Evolutionary conservation across 768 basidiomycete genomes (phyloP), one percentile per base, ranked within the genome.

Genomic region (Leccinellum luteum): DNA sequence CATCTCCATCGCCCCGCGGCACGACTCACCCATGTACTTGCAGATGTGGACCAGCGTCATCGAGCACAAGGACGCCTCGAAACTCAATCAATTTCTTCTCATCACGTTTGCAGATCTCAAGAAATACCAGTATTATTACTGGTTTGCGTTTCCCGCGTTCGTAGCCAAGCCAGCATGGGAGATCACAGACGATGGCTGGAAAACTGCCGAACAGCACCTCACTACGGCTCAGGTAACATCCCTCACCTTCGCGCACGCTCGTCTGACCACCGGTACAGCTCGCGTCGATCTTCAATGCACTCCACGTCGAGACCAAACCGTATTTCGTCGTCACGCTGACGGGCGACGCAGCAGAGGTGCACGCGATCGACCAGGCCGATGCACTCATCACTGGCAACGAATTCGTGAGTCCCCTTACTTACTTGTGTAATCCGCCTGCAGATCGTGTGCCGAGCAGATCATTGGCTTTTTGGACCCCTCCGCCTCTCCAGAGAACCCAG

Each of bases 51-150:
- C 85, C 38, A 76, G 79, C 60, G 82, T 87, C 61, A 60, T 78
- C 47, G 68, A 76, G 30, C 81, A 78, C 54, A 80, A 80, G 45
- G 79, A 85, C 59, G 76, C 84, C 0, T 68, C 82, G 6, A 72
- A 79, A 13, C 78, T 98, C 41, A 90, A 82, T 55, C 81, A 81
- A 4, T 98, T 98, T 76, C 79, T 98, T 21, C 78, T 97, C 51
- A 89, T 99, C 64, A 94, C 94, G 0, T 98, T 87, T 64, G 92
- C 97, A 1, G 97, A 99, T 73, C 85, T 99, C 64, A 99, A 98
- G 81, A 98, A 95, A 72, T 98, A 97, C 79, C 89, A 88, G 63
- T 98, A 94, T 70, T 94, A 88, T 67, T 98, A 98, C 74, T 99
- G 96, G 97, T 98, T 98, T 67, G 90, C 91, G 0, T 97, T 98